phyloP scores from a whole-genome alignment of 495 filamentous ascomycete genomes.

The Platismatia glauca region DNA sequence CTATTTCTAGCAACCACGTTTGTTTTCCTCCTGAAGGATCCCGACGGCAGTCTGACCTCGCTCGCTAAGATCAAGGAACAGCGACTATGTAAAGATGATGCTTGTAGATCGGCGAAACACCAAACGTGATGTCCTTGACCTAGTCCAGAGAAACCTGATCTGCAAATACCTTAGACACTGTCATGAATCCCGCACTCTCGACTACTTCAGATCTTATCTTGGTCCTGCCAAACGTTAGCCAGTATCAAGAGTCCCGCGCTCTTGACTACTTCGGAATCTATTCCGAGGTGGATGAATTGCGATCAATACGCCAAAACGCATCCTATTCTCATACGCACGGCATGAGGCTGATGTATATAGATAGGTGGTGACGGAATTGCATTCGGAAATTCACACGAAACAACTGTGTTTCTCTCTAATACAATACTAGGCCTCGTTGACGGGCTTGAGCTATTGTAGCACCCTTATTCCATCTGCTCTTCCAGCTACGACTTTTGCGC shows the following conservation, averaged over 20 bases:
- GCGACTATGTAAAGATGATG: not conserved
- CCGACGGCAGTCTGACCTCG: not conserved
- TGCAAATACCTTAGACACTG: not conserved
- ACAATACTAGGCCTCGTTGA: not conserved
- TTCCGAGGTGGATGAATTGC: not conserved
- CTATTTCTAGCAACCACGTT: slow-evolving; percentile 12
- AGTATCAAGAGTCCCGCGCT: not conserved
- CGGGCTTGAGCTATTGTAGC: not conserved
- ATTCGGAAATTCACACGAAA: not conserved
- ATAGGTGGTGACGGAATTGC: not conserved
- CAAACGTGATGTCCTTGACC: not conserved
- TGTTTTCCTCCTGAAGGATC: not conserved
- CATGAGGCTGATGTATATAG: not conserved
- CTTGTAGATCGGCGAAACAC: not conserved
- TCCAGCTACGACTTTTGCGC: not conserved
- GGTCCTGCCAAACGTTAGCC: not conserved
- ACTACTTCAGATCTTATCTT: not conserved
- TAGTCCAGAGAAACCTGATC: not conserved
- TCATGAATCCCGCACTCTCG: not conserved
- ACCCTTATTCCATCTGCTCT: not conserved
- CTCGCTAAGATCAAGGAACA: not conserved
- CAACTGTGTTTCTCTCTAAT: not conserved
- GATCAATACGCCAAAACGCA: not conserved
- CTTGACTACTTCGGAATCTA: not conserved
- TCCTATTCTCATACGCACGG: not conserved